A percentile compares a stretch with the other conserved stretches of the same genome.
Evolutionary conservation across 2,329 filamentous ascomycete species (phyloP).

Genomic region (Ophiostoma himal-ulmi): DNA sequence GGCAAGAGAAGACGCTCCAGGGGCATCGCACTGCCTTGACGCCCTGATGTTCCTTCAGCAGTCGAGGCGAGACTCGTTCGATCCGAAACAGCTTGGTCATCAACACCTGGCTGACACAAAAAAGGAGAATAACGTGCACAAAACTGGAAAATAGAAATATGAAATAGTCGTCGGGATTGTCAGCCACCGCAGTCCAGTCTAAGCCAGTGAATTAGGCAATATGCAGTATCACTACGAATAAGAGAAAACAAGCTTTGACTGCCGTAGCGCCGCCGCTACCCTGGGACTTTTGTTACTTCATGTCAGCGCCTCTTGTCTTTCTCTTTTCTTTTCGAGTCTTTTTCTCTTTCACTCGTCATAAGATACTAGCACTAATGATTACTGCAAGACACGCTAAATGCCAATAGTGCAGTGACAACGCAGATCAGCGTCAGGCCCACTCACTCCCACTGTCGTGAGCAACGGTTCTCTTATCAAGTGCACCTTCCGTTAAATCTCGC

Average conservation of each 20-base stretch:
- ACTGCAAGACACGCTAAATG: no score
- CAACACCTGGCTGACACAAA: background rate
- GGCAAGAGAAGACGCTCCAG: background rate
- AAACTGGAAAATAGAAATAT: background rate
- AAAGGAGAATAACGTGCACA: background rate
- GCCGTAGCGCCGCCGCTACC: background rate
- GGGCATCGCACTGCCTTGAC: no score
- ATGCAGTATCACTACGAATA: background rate
- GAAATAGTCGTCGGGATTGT: no score
- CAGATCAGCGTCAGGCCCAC: background rate
- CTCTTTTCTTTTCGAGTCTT: background rate
- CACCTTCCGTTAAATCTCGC: background rate
- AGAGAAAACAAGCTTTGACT: constrained; percentile 5
- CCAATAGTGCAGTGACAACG: background rate
- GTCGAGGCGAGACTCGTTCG: background rate
- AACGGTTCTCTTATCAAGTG: background rate
- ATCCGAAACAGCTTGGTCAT: background rate
- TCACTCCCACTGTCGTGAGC: background rate
- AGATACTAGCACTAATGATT: background rate
- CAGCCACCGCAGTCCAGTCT: background rate
- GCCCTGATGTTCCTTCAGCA: no score
- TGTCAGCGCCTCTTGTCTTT: background rate
- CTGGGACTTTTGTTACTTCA: background rate
- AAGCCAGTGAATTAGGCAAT: background rate
- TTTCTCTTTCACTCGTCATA: background rate